A percentile compares a stretch with the other conserved stretches of the same genome.
These are phyloP conservation scores for Citrus reticulata DNA, from an alignment of 345 rosid species.

Conservation along the genomic window DNA sequence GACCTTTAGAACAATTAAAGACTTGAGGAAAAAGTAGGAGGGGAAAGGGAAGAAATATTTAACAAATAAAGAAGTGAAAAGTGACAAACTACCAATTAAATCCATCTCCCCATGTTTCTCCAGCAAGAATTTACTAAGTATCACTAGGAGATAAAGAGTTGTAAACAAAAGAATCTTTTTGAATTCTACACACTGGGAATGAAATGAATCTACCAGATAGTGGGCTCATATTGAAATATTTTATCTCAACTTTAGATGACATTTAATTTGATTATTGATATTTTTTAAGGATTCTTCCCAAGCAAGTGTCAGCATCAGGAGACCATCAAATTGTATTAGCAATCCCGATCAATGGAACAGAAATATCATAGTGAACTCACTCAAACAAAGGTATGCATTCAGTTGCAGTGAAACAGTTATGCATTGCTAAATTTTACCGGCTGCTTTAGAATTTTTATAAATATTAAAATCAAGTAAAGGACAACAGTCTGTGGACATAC, in stretches of 20 bases:
- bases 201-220: neutral
- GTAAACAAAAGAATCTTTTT: neutral
- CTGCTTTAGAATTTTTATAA: neutral
- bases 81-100: neutral
- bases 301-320: neutral
- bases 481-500: slow-evolving; percentile 43
- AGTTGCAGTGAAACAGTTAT: neutral
- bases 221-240: neutral
- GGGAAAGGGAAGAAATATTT: neutral
- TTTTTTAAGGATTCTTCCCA: neutral
- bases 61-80: neutral
- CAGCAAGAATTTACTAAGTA: neutral
- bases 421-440: slow-evolving; percentile 2
- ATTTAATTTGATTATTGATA: neutral
- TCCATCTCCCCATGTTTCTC: neutral
- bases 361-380: neutral
- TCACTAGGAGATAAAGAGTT: neutral
- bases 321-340: neutral
- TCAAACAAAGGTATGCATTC: neutral
- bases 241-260: neutral
- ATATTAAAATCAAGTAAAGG: slow-evolving; percentile 3
- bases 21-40: neutral
- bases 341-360: neutral
- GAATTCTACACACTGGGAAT: neutral
- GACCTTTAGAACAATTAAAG: slow-evolving; percentile 8